A percentile compares a stretch with the other conserved stretches of the same genome.
Evolutionary conservation across 2,329 filamentous ascomycete genomes (phyloP).

Genomic region (Fusarium burgessii): DNA sequence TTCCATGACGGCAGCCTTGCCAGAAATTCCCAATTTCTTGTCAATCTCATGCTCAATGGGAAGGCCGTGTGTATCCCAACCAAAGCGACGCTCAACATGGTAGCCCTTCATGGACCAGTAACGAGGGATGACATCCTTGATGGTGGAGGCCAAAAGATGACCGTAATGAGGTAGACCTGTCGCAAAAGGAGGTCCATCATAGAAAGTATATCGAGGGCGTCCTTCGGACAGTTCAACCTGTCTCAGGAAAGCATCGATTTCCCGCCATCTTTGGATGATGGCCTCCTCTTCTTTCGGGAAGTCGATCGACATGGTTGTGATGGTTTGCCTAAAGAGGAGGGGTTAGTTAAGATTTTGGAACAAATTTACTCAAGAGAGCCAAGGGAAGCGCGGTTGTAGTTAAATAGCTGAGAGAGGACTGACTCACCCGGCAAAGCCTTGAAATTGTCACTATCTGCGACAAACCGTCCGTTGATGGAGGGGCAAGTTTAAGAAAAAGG

Average conservation of each 20-base stretch:
- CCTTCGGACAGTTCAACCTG: constrained; percentile 87
- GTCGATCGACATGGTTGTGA: constrained; percentile 79
- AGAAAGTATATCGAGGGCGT: constrained; percentile 90
- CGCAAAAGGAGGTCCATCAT: constrained; percentile 86
- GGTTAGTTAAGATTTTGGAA: constrained; percentile 23
- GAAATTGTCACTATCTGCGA: constrained; percentile 26
- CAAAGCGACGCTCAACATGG: constrained; percentile 91
- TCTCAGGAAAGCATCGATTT: constrained; percentile 90
- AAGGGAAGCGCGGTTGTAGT: neutral
- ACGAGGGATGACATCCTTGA: constrained; percentile 95
- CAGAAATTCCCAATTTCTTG: constrained; percentile 91
- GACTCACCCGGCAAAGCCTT: constrained; percentile 33
- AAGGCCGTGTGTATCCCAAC: constrained; percentile 94
- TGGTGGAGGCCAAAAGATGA: constrained; percentile 89
- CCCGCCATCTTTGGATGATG: constrained; percentile 87
- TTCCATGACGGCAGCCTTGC: constrained; percentile 86
- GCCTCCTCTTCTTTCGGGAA: constrained; percentile 93
- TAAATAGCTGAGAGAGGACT: neutral
- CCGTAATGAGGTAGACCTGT: constrained; percentile 76
- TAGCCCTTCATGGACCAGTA: constrained; percentile 99
- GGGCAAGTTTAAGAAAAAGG: constrained; percentile 45
- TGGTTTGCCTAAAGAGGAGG: constrained; percentile 22
- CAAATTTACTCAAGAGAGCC: neutral
- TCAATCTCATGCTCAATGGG: constrained; percentile 98
- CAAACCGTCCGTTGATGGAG: constrained; percentile 41